Evolutionary conservation across 2,329 filamentous ascomycete genomes (phyloP).

Genomic region (Pestalotiopsis fici): DNA sequence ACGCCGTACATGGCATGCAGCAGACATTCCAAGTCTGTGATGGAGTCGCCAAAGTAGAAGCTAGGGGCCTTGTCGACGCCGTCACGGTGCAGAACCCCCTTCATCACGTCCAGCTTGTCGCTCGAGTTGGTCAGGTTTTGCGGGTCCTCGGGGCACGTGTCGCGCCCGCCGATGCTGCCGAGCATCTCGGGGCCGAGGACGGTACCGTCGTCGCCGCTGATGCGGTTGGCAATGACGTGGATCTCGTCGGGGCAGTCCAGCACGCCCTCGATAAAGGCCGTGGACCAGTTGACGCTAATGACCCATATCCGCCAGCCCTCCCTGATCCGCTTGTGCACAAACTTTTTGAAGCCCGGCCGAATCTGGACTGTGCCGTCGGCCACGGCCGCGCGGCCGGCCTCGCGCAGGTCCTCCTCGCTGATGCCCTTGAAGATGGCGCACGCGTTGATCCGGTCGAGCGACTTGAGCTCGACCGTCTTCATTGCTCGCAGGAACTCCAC

Average conservation of each 20-base stretch:
- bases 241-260: conserved; percentile 32
- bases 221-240: conserved; percentile 45
- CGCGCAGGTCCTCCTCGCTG: conserved; percentile 28
- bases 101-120: conserved; percentile 47
- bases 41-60: conserved; percentile 62
- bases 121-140: conserved; percentile 37
- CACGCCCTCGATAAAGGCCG: conserved; percentile 46
- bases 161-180: conserved; percentile 8
- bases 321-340: conserved; percentile 17
- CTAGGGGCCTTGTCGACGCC: conserved; percentile 20
- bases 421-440: conserved; percentile 48
- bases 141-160: conserved; percentile 18
- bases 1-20: conserved; percentile 42
- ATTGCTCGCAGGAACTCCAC: conserved; percentile 43
- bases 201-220: conserved; percentile 32
- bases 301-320: conserved; percentile 41
- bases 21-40: conserved; percentile 57
- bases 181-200: conserved; percentile 41
- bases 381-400: conserved; percentile 39
- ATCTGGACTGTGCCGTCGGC: conserved; percentile 33
- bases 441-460: conserved; percentile 42
- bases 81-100: conserved; percentile 26
- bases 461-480: conserved; percentile 45
- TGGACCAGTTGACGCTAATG: conserved; percentile 55
- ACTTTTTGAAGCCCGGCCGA: conserved; percentile 40